Base-by-base conservation (phyloP, 495 filamentous ascomycete species). In the Aspergillus sparsus region DNA sequence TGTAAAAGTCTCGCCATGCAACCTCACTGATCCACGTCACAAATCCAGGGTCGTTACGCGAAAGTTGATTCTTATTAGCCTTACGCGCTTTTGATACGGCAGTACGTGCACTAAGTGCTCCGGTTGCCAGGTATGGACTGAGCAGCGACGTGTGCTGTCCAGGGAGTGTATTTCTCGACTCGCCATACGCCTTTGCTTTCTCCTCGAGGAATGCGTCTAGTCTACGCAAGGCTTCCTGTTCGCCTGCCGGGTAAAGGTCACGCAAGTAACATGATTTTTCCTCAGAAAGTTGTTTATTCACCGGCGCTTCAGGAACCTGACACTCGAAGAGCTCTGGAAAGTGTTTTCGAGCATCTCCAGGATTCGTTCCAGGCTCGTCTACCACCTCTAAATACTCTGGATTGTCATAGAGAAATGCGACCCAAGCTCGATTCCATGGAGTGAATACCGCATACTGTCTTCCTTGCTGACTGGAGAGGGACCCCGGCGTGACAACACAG, bases 1-100 rank as follows among this genome's bases (percentile, higher is more conserved):
- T 89, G 73, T 97, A 97, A 68, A 97, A 97, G 66, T 97, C 92
- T 8, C 92, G 80, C 93, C 92, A 95, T 1, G 90, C 92, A 0
- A 97, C 80, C 69, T 96, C 92, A 53, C 86, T 87, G 60, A 96
- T 93, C 92, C 91, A 97, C 3, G 80, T 75, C 51, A 79, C 74
- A 37, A 91, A 89, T 0, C 91, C 90, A 15, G 79, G 64, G 35
- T 85, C 79, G 0, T 90, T 89, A 3, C 83, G 83, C 61, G 92
- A 86, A 0, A 97, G 79, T 16, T 81, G 85, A 55, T 85, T 85
- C 7, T 83, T 86, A 67, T 96, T 96, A 32, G 76, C 74, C 55
- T 85, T 80, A 51, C 85, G 80, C 2, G 93, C 91, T 27, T 74
- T 76, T 3, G 78, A 68, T 7, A 97, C 80, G 2, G 89, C 87